Conservation (phyloP, 176 grass and related monocot species). For the Calamus simplicifolius region DNA sequence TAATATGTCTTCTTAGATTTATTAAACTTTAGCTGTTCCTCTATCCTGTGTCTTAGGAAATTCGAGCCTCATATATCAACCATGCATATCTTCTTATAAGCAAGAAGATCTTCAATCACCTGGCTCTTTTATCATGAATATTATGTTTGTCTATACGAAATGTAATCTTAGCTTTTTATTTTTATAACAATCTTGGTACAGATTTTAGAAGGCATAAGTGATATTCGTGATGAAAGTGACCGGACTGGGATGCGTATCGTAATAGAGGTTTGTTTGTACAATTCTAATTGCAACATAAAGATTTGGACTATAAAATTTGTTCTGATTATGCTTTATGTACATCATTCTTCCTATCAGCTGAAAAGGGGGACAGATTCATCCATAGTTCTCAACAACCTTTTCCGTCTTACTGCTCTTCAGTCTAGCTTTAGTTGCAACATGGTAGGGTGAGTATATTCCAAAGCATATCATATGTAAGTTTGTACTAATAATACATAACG, state of each 20-base stretch:
- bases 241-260: slow-evolving; percentile 96
- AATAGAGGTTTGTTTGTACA: slow-evolving; percentile 56
- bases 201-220: slow-evolving; percentile 92
- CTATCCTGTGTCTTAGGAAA: too few relatives aligned
- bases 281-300: too few relatives aligned
- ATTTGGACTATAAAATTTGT: too few relatives aligned
- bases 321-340: not conserved
- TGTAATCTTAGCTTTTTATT: too few relatives aligned
- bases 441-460: slow-evolving; percentile 65
- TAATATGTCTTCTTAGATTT: too few relatives aligned
- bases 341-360: slow-evolving; percentile 41
- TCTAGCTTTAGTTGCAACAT: slow-evolving; percentile 99
- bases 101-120: too few relatives aligned
- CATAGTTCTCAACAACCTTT: slow-evolving; percentile 85
- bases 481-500: too few relatives aligned
- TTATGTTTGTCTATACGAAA: too few relatives aligned
- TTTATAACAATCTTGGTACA: slow-evolving; percentile 12
- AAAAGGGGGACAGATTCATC: slow-evolving; percentile 73
- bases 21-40: too few relatives aligned
- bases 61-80: too few relatives aligned
- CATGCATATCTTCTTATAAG: too few relatives aligned
- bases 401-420: slow-evolving; percentile 85
- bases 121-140: too few relatives aligned
- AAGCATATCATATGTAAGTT: not conserved
- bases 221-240: slow-evolving; percentile 96